Base-by-base conservation (phyloP, 768 basidiomycete species). In the Kwoniella newhampshirensis region DNA sequence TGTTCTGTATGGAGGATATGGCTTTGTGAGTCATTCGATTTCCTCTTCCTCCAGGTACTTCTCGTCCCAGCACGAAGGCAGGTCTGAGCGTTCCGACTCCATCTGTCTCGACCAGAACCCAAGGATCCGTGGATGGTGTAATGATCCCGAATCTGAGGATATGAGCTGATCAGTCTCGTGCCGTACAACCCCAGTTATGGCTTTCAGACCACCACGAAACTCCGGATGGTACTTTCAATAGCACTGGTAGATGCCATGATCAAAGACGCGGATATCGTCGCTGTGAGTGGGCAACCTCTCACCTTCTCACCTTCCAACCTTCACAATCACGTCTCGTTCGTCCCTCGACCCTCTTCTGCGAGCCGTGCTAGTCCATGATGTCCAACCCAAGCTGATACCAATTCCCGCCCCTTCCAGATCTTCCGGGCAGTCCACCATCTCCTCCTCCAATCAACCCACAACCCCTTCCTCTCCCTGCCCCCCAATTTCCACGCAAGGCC, bases 1-100 rank as follows among this genome's bases (percentile, higher is more conserved):
- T 76, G 28, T 74, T 73, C 57, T 71, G 71, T 44, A 74, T 76
- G 73, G 75, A 76, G 42, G 75, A 76, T 49, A 71, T 76, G 65
- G 75, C 72, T 12, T 67, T 74, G 75, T 76, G 48, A 55, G 75
- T 67, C n/a, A 20, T n/a, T n/a, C 26, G 7, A 27, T 8, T 23
- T 25, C 28, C 18, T 13, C 20, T 6, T 37, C 36, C 36, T 9
- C n/a, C 36, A 11, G 11, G 36, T 11, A n/a, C 36, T n/a, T 37
- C 36, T 37, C 36, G n/a, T n/a, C n/a, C n/a, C n/a, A n/a, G n/a
- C 36, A n/a, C 36, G 9, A 9, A 37, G 36, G n/a, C n/a, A 37
- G 36, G 11, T 9, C 36, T 9, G 11, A 37, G 36, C 36, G 36
- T 37, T n/a, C n/a, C n/a, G n/a, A n/a, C n/a, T n/a, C n/a, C n/a